A percentile compares a stretch with the other conserved stretches of the same genome.
phyloP scores from a whole-genome alignment of 495 filamentous ascomycete genomes.

The Xanthoparmelia taractica region DNA sequence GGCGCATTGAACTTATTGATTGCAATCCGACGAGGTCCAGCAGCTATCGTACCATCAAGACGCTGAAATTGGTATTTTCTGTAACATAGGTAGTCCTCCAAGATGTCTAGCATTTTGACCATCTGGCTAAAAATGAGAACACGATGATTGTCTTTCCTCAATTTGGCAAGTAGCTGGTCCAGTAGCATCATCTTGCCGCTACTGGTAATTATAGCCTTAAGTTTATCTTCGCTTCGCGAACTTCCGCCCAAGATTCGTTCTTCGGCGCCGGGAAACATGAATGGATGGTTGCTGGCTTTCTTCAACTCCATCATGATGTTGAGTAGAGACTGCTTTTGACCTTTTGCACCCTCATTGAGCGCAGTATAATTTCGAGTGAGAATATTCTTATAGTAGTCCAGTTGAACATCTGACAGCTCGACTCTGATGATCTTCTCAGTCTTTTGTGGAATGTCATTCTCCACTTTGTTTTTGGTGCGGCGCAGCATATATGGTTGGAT shows the following conservation, averaged over 20 bases:
- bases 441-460: slow-evolving; percentile 91
- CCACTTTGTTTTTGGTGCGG: slow-evolving; percentile 94
- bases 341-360: slow-evolving; percentile 77
- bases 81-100: slow-evolving; percentile 83
- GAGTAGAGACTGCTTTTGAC: slow-evolving; percentile 85
- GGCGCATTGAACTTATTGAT: slow-evolving; percentile 98
- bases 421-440: slow-evolving; percentile 98
- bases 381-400: slow-evolving; percentile 98
- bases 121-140: slow-evolving; percentile 99
- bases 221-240: slow-evolving; percentile 71
- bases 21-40: slow-evolving; percentile 73
- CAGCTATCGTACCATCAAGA: slow-evolving; percentile 88
- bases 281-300: slow-evolving; percentile 97
- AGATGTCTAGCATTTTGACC: slow-evolving; percentile 96
- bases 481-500: slow-evolving; percentile 89
- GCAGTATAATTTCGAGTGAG: slow-evolving; percentile 93
- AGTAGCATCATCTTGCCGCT: slow-evolving; percentile 99
- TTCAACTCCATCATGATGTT: slow-evolving; percentile 99
- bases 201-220: slow-evolving; percentile 85
- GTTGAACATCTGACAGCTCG: slow-evolving; percentile 87
- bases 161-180: slow-evolving; percentile 82
- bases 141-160: slow-evolving; percentile 84
- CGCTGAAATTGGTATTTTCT: slow-evolving; percentile 89
- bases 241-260: slow-evolving; percentile 72
- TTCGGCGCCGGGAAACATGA: slow-evolving; percentile 92